Base-by-base conservation (phyloP, 371 early-diverging fungal genomes). In the Apophysomyces ossiformis region DNA sequence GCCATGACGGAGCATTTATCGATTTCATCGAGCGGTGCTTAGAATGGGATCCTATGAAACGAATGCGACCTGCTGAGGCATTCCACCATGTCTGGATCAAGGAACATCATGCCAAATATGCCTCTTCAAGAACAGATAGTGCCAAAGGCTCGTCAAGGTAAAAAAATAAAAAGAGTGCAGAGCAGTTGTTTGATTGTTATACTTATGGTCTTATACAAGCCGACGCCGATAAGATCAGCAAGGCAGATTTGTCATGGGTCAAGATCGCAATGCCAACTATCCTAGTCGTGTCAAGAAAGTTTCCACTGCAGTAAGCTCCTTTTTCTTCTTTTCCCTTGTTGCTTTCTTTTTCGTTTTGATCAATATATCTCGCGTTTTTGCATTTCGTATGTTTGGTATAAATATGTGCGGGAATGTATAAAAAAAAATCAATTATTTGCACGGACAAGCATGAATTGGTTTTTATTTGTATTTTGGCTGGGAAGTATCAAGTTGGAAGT, bases 1-100 rank as follows among this genome's bases (percentile, higher is more conserved):
- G 93, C 50, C 71, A 75, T 62, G 96, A 97, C 65, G 76, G 76
- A 21, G 68, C 79, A 7, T 95, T 97, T 68, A 69, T 96, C 16
- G 94, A 97, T 63, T 97, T 98, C 81, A 77, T 98, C 44, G 69
- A 84, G 35, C 82, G 85, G 18, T 94, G 97, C 65, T 75, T 98
- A 39, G 81, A 83, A 45, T 98, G 97, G 96, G 95, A 96, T 72
- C 97, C 97, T n/a, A 86, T 87, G 50, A 87, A 85, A 65, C 87
- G 98, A 12, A 88, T 97, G 84, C 90, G 81, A n/a, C 95, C 98
- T 21, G 83, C 79, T n/a, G 91, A 93, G 45, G 98, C 94, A 7
- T 69, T 94, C 58, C 83, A 85, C 26, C 93, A 93, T 60, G 90
- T 89, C 57, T 93, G 92, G 92, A 90, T 92, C 36, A 73, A 78